Evolutionary conservation across 768 basidiomycete species (phyloP).

Genomic region (Serendipita sp.): DNA sequence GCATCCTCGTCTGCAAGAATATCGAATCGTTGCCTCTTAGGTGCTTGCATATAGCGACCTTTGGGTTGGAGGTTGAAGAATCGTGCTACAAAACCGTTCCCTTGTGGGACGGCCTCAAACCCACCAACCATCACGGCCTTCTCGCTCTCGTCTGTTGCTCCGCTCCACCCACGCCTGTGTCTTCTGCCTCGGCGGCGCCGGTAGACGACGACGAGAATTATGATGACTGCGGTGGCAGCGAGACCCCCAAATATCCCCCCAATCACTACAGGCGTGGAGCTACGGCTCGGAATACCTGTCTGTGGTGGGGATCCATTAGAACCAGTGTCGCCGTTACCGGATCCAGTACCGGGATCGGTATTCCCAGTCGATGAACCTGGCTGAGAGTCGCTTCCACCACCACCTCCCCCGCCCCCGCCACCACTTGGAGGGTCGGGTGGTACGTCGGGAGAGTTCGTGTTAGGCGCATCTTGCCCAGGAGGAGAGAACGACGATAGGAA

Average conservation of each 20-base stretch:
- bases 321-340: neutral
- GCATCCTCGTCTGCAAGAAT: constrained; percentile 57
- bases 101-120: constrained; percentile 19
- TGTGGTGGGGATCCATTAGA: neutral
- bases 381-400: constrained; percentile 14
- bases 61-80: constrained; percentile 2
- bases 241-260: constrained; percentile 47
- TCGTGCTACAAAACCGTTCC: constrained; percentile 10
- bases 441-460: constrained; percentile 24
- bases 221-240: constrained; percentile 30
- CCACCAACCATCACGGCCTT: constrained; percentile 20
- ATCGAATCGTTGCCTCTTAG: constrained; percentile 34
- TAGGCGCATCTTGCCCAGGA: constrained; percentile 15
- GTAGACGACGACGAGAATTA: constrained; percentile 4
- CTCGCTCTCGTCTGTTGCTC: constrained; percentile 7
- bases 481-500: constrained; percentile 26
- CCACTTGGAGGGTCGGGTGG: constrained; percentile 9
- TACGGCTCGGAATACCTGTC: constrained; percentile 10
- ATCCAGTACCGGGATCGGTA: too few species aligned
- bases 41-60: constrained; percentile 16
- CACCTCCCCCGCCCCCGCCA: constrained; percentile 12
- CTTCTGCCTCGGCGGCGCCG: constrained; percentile 11
- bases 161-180: neutral
- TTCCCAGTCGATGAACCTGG: neutral
- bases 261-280: constrained; percentile 37